phyloP scores from a whole-genome alignment of 345 rosid genomes.

The Durio zibethinus region DNA sequence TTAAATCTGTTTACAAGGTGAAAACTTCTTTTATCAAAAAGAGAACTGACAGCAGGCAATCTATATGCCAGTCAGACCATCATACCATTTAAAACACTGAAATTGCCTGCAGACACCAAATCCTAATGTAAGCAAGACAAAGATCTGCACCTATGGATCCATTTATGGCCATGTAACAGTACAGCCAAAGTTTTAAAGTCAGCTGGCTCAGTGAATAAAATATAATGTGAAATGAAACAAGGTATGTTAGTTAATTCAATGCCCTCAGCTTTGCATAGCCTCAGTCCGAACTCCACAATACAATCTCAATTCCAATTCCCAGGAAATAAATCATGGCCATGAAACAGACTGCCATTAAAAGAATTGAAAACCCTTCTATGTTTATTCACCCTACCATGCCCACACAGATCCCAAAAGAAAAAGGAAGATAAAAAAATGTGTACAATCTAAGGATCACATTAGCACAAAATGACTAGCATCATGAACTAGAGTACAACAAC shows the following conservation, averaged over 20 bases:
- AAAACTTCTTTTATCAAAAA: background rate
- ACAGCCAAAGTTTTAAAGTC: background rate
- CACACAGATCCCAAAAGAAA: background rate
- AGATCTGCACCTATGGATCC: background rate
- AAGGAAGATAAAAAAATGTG: background rate
- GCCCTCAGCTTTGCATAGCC: background rate
- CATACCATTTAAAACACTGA: background rate
- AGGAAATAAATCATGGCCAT: background rate
- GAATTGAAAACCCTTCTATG: background rate
- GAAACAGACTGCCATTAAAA: constrained; percentile 5
- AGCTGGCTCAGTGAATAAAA: background rate
- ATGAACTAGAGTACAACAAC: constrained; percentile 12
- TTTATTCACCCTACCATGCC: background rate
- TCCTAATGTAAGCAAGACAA: background rate
- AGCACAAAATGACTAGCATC: constrained; percentile 4
- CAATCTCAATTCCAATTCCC: background rate
- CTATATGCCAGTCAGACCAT: background rate
- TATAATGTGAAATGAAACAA: background rate
- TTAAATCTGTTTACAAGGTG: background rate
- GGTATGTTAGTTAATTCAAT: background rate
- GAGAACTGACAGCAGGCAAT: background rate
- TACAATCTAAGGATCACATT: background rate
- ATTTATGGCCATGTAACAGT: background rate
- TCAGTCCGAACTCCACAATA: background rate
- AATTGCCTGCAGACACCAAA: background rate